phyloP scores from a whole-genome alignment of 164 flowering plant genomes.

The Dillenia suffruticosa region DNA sequence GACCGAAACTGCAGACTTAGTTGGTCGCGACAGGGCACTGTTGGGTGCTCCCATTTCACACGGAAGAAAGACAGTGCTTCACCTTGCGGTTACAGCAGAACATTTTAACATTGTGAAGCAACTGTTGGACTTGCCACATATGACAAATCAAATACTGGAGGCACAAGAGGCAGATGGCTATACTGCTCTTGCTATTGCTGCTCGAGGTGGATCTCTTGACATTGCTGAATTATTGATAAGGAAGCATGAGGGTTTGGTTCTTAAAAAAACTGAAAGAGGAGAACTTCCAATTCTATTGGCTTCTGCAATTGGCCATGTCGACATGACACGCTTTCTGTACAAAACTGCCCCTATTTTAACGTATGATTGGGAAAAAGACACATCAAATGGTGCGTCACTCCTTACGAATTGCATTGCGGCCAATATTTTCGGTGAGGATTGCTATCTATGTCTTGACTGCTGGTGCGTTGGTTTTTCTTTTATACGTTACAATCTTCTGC shows the following conservation, averaged over 20 bases:
- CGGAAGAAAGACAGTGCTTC: slow-evolving; percentile 25
- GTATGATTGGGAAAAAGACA: slow-evolving; percentile 10
- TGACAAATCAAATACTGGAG: slow-evolving; percentile 6
- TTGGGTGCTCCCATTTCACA: slow-evolving; percentile 13
- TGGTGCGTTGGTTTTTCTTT: not conserved
- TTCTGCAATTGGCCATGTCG: slow-evolving; percentile 19
- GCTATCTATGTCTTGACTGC: not conserved
- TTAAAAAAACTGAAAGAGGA: not conserved
- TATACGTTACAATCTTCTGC: not conserved
- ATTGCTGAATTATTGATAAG: slow-evolving; percentile 16
- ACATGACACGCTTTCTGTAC: slow-evolving; percentile 23
- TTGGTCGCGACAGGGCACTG: no score
- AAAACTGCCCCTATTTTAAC: slow-evolving; percentile 3
- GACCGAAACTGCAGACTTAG: not conserved
- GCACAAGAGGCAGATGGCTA: slow-evolving; percentile 7
- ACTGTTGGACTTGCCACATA: slow-evolving; percentile 7
- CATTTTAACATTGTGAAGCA: slow-evolving; percentile 16
- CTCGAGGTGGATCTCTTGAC: slow-evolving; percentile 14
- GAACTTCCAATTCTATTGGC: slow-evolving; percentile 26
- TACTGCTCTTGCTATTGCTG: slow-evolving; percentile 24
- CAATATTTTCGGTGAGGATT: slow-evolving; percentile 14
- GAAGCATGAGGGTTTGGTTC: slow-evolving; percentile 5
- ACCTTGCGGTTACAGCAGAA: slow-evolving; percentile 23
- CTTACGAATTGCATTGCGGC: slow-evolving; percentile 10
- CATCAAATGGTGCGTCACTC: slow-evolving; percentile 15